Base-by-base conservation (phyloP, 2,329 filamentous ascomycete genomes). In the Metarhizium guizhouense region DNA sequence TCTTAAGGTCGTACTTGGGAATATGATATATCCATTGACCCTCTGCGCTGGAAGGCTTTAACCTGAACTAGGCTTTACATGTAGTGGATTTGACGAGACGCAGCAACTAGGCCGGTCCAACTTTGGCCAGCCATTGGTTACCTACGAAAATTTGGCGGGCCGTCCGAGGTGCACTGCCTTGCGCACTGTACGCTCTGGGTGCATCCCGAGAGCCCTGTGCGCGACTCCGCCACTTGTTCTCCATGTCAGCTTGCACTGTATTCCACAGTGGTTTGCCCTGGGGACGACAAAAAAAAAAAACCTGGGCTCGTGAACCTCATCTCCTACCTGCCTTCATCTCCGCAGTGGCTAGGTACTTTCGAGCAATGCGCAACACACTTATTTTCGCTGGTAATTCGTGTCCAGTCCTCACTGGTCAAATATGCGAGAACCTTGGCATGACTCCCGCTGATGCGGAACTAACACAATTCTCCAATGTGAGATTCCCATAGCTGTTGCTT, bases 401-500 rank as follows among this genome's bases (percentile, higher is more conserved):
- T 74, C 83, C 83, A 59, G 77, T 74, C 58, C 80, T 87, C 67
- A 83, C 83, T 18, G 74, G 72, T 57, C 81, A 85, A 64, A 86
- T 87, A 77, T 86, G 84, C 70, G 79, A 81, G 70, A 86, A 85
- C 64, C 71, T 87, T 70, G 83, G 83, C 65, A 86, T 85, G 82
- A 72, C 74, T 60, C 77, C 83, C 64, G 84, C 83, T 60, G 74
- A 80, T 59, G 82, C 83, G 63, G 83, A 86, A 74, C 77, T 87
- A 64, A 81, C 82, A 57, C 83, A 87, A 71, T 87, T 87, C 74
- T 83, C 84, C 69, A 87, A 87, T 79, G 82, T 83, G 74, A 76
- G 75, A 74, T 73, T 64, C 63, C 67, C 62, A 59, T 61, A 61
- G 60, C 60, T 61, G 52, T 58, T 52, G 51, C 51, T 55, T 42